Percentiles rank a stretch among this genome's conserved stretches.
These are phyloP conservation scores for Fraxinus quadrangulata DNA, from an alignment of 257 asterid genomes.

Conservation along the genomic window DNA sequence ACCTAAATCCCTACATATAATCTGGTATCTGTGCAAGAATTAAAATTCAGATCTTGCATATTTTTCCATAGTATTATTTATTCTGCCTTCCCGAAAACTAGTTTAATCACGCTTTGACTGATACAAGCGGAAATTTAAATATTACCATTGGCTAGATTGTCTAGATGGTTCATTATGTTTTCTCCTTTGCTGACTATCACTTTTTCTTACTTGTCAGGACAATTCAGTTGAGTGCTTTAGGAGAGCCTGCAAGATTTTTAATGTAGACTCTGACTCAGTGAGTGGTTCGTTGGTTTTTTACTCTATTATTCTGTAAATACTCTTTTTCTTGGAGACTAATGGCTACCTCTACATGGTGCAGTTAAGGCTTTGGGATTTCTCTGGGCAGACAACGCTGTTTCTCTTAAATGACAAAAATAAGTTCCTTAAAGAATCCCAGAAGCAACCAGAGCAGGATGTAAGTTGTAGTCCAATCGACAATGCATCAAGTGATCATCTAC, in stretches of 20 bases:
- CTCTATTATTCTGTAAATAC: conserved; percentile 10
- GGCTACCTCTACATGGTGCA: conserved; percentile 40
- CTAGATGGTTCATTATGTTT: conserved; percentile 12
- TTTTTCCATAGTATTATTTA: neutral
- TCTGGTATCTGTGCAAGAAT: neutral
- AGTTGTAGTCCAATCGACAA: conserved; percentile 30
- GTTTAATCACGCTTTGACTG: conserved; percentile 14
- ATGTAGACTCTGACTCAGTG: conserved; percentile 72
- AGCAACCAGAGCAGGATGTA: conserved; percentile 85
- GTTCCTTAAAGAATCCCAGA: conserved; percentile 61
- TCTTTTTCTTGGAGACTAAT: conserved; percentile 35
- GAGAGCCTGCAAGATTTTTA: conserved; percentile 91
- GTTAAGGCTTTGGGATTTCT: conserved; percentile 93
- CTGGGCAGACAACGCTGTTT: conserved; percentile 75
- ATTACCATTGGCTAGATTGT: conserved; percentile 11
- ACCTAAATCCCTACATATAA: neutral
- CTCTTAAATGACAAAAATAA: conserved; percentile 64
- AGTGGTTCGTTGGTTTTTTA: conserved; percentile 35
- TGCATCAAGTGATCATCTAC: conserved; percentile 22
- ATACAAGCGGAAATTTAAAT: conserved; percentile 15
- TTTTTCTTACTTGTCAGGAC: conserved; percentile 55
- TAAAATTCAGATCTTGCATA: neutral
- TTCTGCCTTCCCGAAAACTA: neutral
- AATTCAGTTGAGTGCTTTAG: conserved; percentile 81
- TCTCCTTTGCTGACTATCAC: conserved; percentile 26